A percentile compares a stretch with the other conserved stretches of the same genome.
These are phyloP conservation scores for Stylonectria norvegica DNA, from an alignment of 2,329 filamentous ascomycete species.

Conservation along the genomic window DNA sequence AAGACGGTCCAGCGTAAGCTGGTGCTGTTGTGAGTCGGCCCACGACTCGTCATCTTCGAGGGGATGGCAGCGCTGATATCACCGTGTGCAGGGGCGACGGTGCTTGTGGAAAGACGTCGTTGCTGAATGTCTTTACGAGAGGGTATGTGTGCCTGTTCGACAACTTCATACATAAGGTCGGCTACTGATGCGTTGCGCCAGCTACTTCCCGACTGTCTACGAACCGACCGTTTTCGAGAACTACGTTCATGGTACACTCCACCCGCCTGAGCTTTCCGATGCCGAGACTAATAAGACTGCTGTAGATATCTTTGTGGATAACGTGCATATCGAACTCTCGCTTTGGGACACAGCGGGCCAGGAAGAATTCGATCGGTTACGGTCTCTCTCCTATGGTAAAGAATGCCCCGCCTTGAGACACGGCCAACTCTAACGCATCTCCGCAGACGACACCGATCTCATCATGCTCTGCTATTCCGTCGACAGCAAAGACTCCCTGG, in stretches of 20 bases:
- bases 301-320: slow-evolving; percentile 95
- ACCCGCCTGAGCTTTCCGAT: too few species aligned
- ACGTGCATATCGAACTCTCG: slow-evolving; percentile 92
- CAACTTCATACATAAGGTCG: slow-evolving; percentile 2
- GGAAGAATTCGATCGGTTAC: slow-evolving; percentile 96
- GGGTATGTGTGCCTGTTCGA: slow-evolving; percentile 60
- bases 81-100: slow-evolving; percentile 70
- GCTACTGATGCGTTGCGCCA: slow-evolving; percentile 34
- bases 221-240: slow-evolving; percentile 99
- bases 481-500: slow-evolving; percentile 91
- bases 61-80: slow-evolving; percentile 12
- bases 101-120: slow-evolving; percentile 93
- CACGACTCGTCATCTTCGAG: not conserved
- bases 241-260: slow-evolving; percentile 82
- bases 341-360: slow-evolving; percentile 98
- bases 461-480: slow-evolving; percentile 99
- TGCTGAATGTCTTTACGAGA: slow-evolving; percentile 97
- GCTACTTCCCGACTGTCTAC: slow-evolving; percentile 97
- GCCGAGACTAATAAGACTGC: slow-evolving; percentile 7
- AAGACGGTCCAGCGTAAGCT: slow-evolving; percentile 95
- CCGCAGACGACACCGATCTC: slow-evolving; percentile 77
- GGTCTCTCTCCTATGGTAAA: slow-evolving; percentile 86
- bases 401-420: not conserved
- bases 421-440: slow-evolving; percentile 3
- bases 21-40: slow-evolving; percentile 68